Conservation (phyloP, 2,329 filamentous ascomycete species). For the Aspergillus vadensis region DNA sequence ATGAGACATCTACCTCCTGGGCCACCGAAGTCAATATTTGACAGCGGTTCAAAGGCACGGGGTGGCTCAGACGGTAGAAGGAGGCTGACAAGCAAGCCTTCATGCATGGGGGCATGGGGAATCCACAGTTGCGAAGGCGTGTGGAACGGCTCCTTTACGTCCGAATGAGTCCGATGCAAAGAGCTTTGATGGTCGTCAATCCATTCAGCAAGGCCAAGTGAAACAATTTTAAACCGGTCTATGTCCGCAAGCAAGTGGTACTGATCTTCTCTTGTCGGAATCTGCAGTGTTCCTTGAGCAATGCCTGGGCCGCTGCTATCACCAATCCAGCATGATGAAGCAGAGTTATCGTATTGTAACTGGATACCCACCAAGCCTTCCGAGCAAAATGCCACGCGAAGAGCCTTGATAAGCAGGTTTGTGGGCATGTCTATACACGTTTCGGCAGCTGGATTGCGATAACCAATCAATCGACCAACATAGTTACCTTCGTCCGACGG, state of each 20-base stretch:
- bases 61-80: background rate
- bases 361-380: constrained; percentile 11
- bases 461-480: constrained; percentile 1
- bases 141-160: background rate
- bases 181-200: background rate
- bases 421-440: constrained; percentile 4
- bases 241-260: constrained; percentile 8
- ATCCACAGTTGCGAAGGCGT: background rate
- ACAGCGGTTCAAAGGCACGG: constrained; percentile 11
- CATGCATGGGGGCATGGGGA: constrained; percentile 10
- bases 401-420: background rate
- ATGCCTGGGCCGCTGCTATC: background rate
- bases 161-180: constrained; percentile 10
- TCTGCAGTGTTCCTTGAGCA: background rate
- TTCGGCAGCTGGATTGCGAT: background rate
- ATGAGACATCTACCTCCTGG: constrained; percentile 4
- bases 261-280: background rate
- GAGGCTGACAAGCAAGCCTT: background rate
- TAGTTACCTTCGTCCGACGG: too few species aligned
- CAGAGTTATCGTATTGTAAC: constrained; percentile 8
- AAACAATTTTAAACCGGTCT: constrained; percentile 16
- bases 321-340: constrained; percentile 10
- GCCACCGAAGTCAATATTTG: constrained; percentile 18
- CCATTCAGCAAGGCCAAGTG: constrained; percentile 6
- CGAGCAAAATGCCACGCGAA: constrained; percentile 8